A percentile compares a stretch with the other conserved stretches of the same genome.
Evolutionary conservation across 495 filamentous ascomycete species (phyloP).

Genomic region (Pseudoneurospora amorphoporcata): DNA sequence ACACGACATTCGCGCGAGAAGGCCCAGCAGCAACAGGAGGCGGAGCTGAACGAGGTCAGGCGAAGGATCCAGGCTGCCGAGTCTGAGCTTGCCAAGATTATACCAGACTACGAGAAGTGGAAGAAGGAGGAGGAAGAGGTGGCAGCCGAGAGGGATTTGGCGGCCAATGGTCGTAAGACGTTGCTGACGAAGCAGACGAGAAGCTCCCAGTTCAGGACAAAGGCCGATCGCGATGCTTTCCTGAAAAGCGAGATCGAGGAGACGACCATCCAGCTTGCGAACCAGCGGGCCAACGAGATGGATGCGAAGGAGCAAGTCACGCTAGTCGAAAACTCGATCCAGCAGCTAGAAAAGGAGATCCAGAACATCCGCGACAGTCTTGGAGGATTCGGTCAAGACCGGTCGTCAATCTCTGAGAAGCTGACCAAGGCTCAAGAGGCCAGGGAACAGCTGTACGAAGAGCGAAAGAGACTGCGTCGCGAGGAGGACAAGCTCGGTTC

Average conservation of each 20-base stretch:
- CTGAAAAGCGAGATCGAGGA: slow-evolving; percentile 72
- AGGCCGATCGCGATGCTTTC: slow-evolving; percentile 77
- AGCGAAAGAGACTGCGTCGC: slow-evolving; percentile 83
- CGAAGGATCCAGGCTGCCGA: slow-evolving; percentile 67
- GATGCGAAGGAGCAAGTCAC: slow-evolving; percentile 81
- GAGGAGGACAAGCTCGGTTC: slow-evolving; percentile 81
- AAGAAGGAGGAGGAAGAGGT: slow-evolving; percentile 62
- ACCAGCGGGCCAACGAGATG: slow-evolving; percentile 70
- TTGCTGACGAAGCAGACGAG: slow-evolving; percentile 91
- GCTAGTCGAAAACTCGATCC: slow-evolving; percentile 59
- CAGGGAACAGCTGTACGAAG: slow-evolving; percentile 69
- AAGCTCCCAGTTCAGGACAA: slow-evolving; percentile 78
- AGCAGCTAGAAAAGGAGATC: slow-evolving; percentile 61
- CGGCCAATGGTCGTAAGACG: slow-evolving; percentile 64
- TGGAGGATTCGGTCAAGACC: slow-evolving; percentile 65
- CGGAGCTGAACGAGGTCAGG: slow-evolving; percentile 63
- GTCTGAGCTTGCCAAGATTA: slow-evolving; percentile 56
- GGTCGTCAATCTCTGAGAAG: slow-evolving; percentile 58
- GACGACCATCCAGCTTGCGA: slow-evolving; percentile 60
- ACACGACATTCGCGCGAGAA: slow-evolving; percentile 72
- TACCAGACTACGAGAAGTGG: slow-evolving; percentile 63
- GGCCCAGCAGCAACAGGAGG: slow-evolving; percentile 54
- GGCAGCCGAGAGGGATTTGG: slow-evolving; percentile 59
- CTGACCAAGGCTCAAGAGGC: slow-evolving; percentile 71
- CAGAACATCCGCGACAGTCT: slow-evolving; percentile 59